phyloP scores from a whole-genome alignment of 768 basidiomycete genomes.

The Boletus fagicola region DNA sequence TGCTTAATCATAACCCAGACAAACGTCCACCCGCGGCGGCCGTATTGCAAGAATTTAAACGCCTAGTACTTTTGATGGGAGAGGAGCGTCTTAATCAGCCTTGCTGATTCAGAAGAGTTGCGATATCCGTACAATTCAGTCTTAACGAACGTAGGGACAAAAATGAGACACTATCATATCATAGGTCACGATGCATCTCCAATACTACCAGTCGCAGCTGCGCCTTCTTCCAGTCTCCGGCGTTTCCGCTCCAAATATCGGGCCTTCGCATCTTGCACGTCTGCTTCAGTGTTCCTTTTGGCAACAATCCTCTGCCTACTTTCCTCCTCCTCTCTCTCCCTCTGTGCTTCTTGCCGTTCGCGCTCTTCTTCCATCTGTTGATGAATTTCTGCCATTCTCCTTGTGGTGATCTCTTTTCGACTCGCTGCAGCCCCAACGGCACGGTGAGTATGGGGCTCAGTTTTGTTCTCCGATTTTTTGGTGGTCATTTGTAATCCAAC shows the following conservation, averaged over 20 bases:
- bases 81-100: constrained; percentile 30
- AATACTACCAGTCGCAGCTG: not conserved
- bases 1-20: constrained; percentile 54
- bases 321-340: constrained; percentile 58
- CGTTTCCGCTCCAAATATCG: constrained; percentile 81
- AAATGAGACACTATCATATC: not conserved
- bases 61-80: constrained; percentile 43
- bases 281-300: constrained; percentile 73
- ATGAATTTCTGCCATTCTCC: constrained; percentile 75
- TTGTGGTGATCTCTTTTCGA: constrained; percentile 77
- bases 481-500: constrained; percentile 46
- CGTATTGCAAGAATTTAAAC: constrained; percentile 53
- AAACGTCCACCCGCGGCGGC: constrained; percentile 49
- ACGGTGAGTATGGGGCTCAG: constrained; percentile 53
- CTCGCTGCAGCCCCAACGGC: constrained; percentile 84
- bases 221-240: constrained; percentile 56
- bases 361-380: constrained; percentile 77
- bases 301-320: constrained; percentile 63
- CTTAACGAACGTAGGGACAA: not conserved
- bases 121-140: not conserved
- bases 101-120: constrained; percentile 5
- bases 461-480: constrained; percentile 25
- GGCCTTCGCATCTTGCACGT: constrained; percentile 69
- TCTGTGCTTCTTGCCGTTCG: constrained; percentile 54
- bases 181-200: constrained; percentile 13